Base-by-base conservation (phyloP, 1,284 basidiomycete genomes). In the Xerocomus nothofagi region DNA sequence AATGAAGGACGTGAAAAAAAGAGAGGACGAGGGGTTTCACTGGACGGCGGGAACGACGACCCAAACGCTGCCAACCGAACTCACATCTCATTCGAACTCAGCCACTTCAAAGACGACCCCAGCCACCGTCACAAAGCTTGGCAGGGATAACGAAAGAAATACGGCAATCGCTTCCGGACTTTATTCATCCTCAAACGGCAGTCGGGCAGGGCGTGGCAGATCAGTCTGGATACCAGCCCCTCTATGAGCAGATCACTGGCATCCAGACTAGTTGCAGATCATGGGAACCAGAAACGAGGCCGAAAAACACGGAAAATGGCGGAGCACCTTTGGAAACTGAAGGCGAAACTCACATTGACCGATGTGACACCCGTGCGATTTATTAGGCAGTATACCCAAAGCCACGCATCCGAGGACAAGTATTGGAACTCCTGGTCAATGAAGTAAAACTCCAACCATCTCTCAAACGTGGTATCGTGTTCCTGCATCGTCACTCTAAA, bases 401-500 rank as follows among this genome's bases (percentile, higher is more conserved):
- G 32, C 47, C 15, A 41, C n/a, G 39, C 34, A 29, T 24, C 18
- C 15, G 27, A 37, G 2, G 32, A 71, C 73, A 84, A 60, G 58
- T 84, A 84, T 71, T 0, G 80, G 81, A 17, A 86, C 2, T 63
- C 65, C 14, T 71, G 66, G 50, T 86, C 81, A 54, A 85, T 80
- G 10, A 81, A 84, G 63, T 84, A 81, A 69, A 85, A 65, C 63
- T 84, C 82, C 50, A 84, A 78, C 82, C 82, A 85, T 57, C 79
- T 59, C 42, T 73, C 76, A 36, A 60, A 63, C 10, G 78, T 75
- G 14, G 51, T 58, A 3, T 76, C 72, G 62, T 84, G 82, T 54
- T 85, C 82, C 51, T 71, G 77, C 40, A 83, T 61, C 75, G 80
- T 79, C 14, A 72, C 58, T 45, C 69, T 75, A 34, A 84, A 66